A percentile compares a stretch with the other conserved stretches of the same genome.
These are phyloP conservation scores for Aphanomyces euteiches DNA, from an alignment of 352 stramenopile genomes.

Conservation along the genomic window DNA sequence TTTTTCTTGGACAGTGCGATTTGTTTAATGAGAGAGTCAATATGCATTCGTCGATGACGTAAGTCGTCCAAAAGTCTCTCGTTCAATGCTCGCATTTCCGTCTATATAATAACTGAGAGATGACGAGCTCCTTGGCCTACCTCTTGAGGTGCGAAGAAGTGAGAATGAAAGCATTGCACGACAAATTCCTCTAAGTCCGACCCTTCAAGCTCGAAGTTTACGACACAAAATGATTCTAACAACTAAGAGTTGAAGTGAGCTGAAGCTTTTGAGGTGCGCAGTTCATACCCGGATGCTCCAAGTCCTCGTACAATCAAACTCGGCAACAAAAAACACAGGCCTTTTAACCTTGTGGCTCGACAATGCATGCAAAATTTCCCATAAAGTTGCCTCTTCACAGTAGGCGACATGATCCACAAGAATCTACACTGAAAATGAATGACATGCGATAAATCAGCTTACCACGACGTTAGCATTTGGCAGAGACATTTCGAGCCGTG, in stretches of 20 bases:
- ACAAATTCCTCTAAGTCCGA: constrained; percentile 14
- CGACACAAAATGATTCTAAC: constrained; percentile 13
- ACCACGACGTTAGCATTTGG: constrained; percentile 25
- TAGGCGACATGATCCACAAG: constrained; percentile 21
- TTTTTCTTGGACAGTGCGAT: background rate
- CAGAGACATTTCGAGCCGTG: constrained; percentile 29
- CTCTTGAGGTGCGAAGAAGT: constrained; percentile 16
- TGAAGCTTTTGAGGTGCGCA: background rate
- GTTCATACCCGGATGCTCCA: constrained; percentile 25
- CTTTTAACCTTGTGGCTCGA: background rate
- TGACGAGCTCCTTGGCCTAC: background rate
- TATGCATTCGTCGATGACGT: background rate
- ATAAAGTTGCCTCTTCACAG: constrained; percentile 8
- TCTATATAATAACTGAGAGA: constrained; percentile 15
- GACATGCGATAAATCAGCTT: background rate
- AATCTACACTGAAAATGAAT: constrained; percentile 9
- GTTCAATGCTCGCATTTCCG: constrained; percentile 6
- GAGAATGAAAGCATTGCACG: background rate
- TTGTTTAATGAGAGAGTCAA: constrained; percentile 21
- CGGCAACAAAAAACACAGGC: constrained; percentile 21
- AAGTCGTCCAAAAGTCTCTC: constrained; percentile 21
- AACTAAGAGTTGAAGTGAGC: background rate
- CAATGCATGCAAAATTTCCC: constrained; percentile 9
- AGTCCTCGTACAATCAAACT: background rate
- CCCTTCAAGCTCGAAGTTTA: constrained; percentile 17